These are phyloP conservation scores for Jacaranda mimosifolia DNA, from an alignment of 257 asterid genomes.

Conservation along the genomic window DNA sequence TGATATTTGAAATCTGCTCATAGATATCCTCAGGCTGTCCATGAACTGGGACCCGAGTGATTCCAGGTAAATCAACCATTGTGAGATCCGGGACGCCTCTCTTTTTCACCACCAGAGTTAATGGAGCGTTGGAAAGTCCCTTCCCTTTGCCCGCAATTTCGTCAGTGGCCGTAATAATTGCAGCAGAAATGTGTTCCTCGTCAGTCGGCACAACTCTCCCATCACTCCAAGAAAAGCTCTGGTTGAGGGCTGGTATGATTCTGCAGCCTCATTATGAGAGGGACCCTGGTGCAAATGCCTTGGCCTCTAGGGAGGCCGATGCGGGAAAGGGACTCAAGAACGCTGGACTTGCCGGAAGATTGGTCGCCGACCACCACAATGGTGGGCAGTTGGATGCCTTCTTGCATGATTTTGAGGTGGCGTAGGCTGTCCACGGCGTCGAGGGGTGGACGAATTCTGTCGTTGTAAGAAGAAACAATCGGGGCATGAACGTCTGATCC, in stretches of 20 bases:
- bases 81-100: conserved; percentile 52
- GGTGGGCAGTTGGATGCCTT: conserved; percentile 61
- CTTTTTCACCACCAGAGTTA: conserved; percentile 51
- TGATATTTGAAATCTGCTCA: conserved; percentile 42
- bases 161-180: conserved; percentile 35
- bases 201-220: conserved; percentile 36
- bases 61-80: conserved; percentile 57
- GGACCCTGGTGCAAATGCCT: conserved; percentile 61
- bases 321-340: conserved; percentile 58
- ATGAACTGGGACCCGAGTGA: conserved; percentile 48
- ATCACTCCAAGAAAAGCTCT: conserved; percentile 43
- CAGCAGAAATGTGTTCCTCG: conserved; percentile 35
- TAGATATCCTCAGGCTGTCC: conserved; percentile 49
- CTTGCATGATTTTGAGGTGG: conserved; percentile 52
- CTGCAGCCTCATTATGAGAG: conserved; percentile 51
- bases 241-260: conserved; percentile 30
- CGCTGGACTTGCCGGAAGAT: conserved; percentile 63
- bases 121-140: conserved; percentile 41
- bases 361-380: conserved; percentile 64
- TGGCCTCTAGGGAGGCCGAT: conserved; percentile 65
- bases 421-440: conserved; percentile 55
- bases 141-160: conserved; percentile 49
- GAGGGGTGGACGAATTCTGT: conserved; percentile 50
- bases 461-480: conserved; percentile 49
- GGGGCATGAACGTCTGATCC: conserved; percentile 35